Base-by-base conservation (phyloP, 140 eudicot species). In the Flaveria floridana region DNA sequence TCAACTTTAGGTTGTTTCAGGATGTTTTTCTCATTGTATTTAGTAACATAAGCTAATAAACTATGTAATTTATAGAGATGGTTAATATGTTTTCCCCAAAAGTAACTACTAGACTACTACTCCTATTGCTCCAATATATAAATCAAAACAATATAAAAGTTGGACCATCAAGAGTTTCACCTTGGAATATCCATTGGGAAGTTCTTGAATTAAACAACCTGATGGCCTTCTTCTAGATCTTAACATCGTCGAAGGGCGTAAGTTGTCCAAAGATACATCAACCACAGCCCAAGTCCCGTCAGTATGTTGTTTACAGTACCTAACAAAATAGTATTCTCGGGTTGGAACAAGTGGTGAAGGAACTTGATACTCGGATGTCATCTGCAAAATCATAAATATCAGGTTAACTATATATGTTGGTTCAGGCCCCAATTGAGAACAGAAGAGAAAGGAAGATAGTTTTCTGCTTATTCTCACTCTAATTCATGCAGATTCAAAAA, bases 261-360 rank as follows among this genome's bases (percentile, higher is more conserved):
- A 64, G 62, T 68, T 82, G 73, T 92, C 97, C 70, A 92, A 67
- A 16, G 97, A 92, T 50, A 92, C 96, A 83, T 92, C 97, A 3
- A 92, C 97, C 61, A 92, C 90, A 4, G 89, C 97, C 97, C 97
- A 92, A 1, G 80, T 86, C 68, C 96, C 96, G 2, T 89, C 95
- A 0, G 76, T 65, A 37, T 84, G 96, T 47, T 87, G 92, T 65
- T 92, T 92, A 66, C 95, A 92, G 75, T 91, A 89, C 78, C 97
- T 87, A 21, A 85, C 88, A 30, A 91, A 91, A 82, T 89, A 87
- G 86, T 84, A 82, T 55, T 92, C 96, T 20, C 97, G 86, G 59
- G 97, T 87, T 47, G 96, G 96, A 71, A 92, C 96, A 2, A 87
- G 83, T 14, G 97, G 96, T 11, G 97, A 87, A 19, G 97, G 95